These are phyloP conservation scores for Alternaria conjuncta DNA, from an alignment of 2,329 filamentous ascomycete species.

Conservation along the genomic window DNA sequence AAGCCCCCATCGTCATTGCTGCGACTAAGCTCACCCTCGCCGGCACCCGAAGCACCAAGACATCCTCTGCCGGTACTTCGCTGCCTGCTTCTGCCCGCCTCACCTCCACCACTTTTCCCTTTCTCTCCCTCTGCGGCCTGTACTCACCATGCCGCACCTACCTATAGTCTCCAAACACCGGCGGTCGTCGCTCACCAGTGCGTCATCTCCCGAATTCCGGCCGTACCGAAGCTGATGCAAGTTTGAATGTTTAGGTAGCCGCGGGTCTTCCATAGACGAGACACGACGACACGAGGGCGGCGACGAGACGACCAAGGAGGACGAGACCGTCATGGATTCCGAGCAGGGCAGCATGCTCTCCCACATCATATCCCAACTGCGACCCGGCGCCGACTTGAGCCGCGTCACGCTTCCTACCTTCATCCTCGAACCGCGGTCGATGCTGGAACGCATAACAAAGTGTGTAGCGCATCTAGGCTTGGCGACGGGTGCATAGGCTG, in stretches of 20 bases:
- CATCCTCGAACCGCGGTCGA: conserved; percentile 95
- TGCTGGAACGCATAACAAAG: conserved; percentile 99
- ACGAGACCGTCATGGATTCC: conserved; percentile 83
- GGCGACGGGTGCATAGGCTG: conserved; percentile 6
- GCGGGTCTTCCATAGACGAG: conserved; percentile 52
- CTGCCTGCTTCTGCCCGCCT: conserved; percentile 9
- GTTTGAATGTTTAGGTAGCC: conserved; percentile 39
- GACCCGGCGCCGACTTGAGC: conserved; percentile 93
- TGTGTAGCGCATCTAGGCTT: conserved; percentile 56
- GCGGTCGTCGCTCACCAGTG: conserved; percentile 37
- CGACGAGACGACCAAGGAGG: conserved; percentile 56
- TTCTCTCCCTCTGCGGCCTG: not conserved
- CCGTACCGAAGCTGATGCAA: conserved; percentile 27
- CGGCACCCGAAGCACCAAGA: conserved; percentile 23
- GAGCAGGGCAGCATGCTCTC: conserved; percentile 96
- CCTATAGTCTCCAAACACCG: conserved; percentile 32
- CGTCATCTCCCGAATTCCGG: conserved; percentile 23
- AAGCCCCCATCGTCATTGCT: conserved; percentile 33
- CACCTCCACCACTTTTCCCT: not conserved
- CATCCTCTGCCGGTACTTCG: conserved; percentile 14
- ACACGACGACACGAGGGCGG: conserved; percentile 42
- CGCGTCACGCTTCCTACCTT: conserved; percentile 95
- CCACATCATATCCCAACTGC: conserved; percentile 96
- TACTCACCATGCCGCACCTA: conserved; percentile 47
- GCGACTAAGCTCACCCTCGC: conserved; percentile 23